Percentiles rank a stretch among this genome's conserved stretches.
Conservation (phyloP, 176 grass and related monocot genomes). For the Rhipidocladum racemiflorum region DNA sequence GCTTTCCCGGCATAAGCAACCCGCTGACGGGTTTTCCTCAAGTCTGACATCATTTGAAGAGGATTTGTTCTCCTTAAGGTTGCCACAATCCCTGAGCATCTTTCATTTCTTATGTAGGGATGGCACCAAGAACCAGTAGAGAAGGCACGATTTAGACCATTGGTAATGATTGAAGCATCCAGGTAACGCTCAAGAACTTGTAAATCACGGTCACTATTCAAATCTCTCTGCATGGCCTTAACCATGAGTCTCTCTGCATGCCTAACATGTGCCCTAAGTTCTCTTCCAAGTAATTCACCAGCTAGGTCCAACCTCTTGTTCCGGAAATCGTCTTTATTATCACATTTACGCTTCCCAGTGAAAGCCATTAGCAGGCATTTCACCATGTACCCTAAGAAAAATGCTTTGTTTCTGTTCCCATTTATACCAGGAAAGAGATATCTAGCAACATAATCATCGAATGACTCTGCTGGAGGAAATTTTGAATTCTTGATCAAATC, state of each 20-base stretch:
- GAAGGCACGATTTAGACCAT: conserved; percentile 85
- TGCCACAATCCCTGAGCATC: conserved; percentile 77
- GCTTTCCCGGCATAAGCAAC: conserved; percentile 97
- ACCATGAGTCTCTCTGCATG: conserved; percentile 80
- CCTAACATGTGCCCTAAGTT: conserved; percentile 84
- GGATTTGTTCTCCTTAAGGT: conserved; percentile 92
- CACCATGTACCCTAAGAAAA: conserved; percentile 92
- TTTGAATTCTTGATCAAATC: conserved; percentile 57
- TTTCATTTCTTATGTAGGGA: conserved; percentile 71
- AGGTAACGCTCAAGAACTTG: conserved; percentile 56
- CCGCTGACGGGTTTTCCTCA: conserved; percentile 87
- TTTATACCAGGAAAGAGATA: conserved; percentile 72
- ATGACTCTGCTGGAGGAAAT: conserved; percentile 74
- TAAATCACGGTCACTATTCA: conserved; percentile 72
- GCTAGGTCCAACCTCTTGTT: conserved; percentile 85
- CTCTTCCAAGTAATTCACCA: conserved; percentile 82
- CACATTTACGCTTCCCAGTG: conserved; percentile 80
- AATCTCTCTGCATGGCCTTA: conserved; percentile 89
- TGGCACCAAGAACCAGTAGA: conserved; percentile 95
- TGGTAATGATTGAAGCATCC: conserved; percentile 82
- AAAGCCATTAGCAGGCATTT: conserved; percentile 82
- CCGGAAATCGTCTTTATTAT: conserved; percentile 96
- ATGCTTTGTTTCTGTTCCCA: conserved; percentile 68
- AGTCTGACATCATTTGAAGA: conserved; percentile 81
- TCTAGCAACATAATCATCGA: conserved; percentile 79